A percentile compares a stretch with the other conserved stretches of the same genome.
These are phyloP conservation scores for Fusarium sp. DNA, from an alignment of 2,329 filamentous ascomycete species.

Conservation along the genomic window DNA sequence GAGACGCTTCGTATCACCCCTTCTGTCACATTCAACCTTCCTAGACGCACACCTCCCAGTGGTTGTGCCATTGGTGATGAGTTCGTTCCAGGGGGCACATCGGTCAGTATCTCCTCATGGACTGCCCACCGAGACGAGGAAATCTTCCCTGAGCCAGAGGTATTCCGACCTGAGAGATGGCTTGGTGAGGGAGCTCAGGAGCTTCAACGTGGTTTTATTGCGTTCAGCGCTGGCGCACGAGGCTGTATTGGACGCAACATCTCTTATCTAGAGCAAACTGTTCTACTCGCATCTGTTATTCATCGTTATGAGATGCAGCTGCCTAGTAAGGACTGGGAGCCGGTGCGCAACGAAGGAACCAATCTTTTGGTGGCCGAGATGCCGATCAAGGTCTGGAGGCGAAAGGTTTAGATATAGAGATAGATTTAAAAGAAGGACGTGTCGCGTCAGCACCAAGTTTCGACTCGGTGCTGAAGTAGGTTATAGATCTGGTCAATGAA, in stretches of 20 bases:
- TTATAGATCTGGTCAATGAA: too few species aligned
- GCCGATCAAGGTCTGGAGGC: too few species aligned
- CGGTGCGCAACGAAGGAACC: too few species aligned
- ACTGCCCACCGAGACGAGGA: neutral
- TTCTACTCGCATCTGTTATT: too few species aligned
- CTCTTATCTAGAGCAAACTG: too few species aligned
- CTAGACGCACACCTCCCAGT: neutral
- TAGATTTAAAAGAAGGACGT: too few species aligned
- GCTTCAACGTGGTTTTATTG: conserved; percentile 6
- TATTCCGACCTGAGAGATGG: conserved; percentile 10
- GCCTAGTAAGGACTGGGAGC: too few species aligned
- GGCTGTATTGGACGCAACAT: neutral
- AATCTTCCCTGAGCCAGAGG: conserved; percentile 1
- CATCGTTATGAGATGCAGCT: too few species aligned
- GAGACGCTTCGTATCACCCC: conserved; percentile 8
- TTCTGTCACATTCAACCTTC: conserved; percentile 2
- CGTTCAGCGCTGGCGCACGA: neutral
- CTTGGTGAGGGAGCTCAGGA: neutral
- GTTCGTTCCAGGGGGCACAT: neutral
- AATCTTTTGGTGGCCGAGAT: too few species aligned
- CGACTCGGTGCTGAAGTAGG: too few species aligned
- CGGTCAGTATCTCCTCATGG: conserved; percentile 10
- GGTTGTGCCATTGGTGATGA: neutral
- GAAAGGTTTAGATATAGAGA: too few species aligned
- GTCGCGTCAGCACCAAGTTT: too few species aligned